phyloP scores from a whole-genome alignment of 2,329 filamentous ascomycete species.

The Xylariales sp. region DNA sequence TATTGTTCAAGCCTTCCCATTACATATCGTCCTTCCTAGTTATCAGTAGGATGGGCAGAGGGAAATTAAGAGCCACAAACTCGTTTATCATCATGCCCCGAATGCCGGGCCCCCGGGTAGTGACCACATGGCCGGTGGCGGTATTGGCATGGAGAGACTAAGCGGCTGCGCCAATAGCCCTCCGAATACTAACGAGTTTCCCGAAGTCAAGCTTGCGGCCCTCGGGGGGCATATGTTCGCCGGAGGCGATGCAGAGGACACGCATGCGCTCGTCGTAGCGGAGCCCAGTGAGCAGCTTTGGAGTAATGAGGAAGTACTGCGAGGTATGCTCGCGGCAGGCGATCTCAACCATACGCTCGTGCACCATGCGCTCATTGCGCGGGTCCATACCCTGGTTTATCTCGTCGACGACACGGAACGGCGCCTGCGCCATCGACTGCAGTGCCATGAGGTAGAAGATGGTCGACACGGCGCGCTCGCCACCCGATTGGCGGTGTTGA shows the following conservation, averaged over 20 bases:
- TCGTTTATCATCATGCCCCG: neutral
- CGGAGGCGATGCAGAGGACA: constrained; percentile 91
- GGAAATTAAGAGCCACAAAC: neutral
- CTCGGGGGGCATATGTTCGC: constrained; percentile 75
- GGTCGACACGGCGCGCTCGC: constrained; percentile 94
- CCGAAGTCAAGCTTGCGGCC: constrained; percentile 63
- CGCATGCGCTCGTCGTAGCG: constrained; percentile 92
- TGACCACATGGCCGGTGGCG: too few species aligned
- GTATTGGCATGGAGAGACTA: constrained; percentile 11
- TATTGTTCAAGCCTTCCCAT: too few species aligned
- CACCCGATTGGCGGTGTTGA: constrained; percentile 93
- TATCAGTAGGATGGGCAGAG: too few species aligned
- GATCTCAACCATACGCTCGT: constrained; percentile 98
- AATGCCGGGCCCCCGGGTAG: neutral
- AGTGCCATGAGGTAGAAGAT: constrained; percentile 99
- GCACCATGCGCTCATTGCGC: constrained; percentile 96
- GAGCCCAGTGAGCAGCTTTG: constrained; percentile 88
- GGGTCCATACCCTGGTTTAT: constrained; percentile 99
- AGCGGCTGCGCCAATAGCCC: constrained; percentile 41
- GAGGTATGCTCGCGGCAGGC: constrained; percentile 85
- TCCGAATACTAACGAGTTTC: constrained; percentile 58
- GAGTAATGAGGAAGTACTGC: constrained; percentile 97
- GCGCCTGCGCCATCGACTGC: constrained; percentile 90
- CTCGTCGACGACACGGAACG: constrained; percentile 98
- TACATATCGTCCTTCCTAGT: neutral